Conservation (phyloP, 495 filamentous ascomycete genomes). For the Copromyces sp. region DNA sequence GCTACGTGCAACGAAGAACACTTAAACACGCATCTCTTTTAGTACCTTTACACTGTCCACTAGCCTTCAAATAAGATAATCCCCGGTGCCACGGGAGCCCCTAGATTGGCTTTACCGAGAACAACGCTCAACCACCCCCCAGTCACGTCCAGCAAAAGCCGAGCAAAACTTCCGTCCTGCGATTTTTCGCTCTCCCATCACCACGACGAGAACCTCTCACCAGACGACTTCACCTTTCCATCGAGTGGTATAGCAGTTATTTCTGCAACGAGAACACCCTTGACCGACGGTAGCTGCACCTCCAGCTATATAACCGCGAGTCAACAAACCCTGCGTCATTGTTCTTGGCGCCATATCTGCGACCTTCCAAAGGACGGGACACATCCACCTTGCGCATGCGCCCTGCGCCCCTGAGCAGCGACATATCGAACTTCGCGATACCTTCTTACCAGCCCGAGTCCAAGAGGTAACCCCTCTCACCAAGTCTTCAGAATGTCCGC, state of each 20-base stretch:
- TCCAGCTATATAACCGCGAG: slow-evolving; percentile 1
- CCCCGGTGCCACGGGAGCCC: neutral
- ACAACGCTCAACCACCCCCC: neutral
- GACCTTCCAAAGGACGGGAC: neutral
- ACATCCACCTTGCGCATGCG: neutral
- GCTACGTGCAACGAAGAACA: neutral
- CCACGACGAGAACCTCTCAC: neutral
- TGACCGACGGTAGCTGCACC: neutral
- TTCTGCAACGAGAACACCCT: neutral
- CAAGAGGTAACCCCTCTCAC: neutral
- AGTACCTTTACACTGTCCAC: neutral
- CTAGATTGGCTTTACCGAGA: neutral
- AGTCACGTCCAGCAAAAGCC: neutral
- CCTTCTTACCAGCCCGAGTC: neutral
- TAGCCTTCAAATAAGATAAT: neutral
- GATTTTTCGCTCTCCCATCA: neutral
- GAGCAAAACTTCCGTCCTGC: neutral
- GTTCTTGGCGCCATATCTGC: neutral
- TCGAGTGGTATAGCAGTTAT: neutral
- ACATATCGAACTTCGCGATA: neutral
- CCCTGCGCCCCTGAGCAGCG: neutral
- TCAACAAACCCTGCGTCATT: slow-evolving; percentile 6
- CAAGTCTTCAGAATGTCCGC: slow-evolving; percentile 21
- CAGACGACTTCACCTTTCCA: neutral
- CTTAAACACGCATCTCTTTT: neutral